Base-by-base conservation (phyloP, 331 rosid genomes). In the Dryas integrifolia region DNA sequence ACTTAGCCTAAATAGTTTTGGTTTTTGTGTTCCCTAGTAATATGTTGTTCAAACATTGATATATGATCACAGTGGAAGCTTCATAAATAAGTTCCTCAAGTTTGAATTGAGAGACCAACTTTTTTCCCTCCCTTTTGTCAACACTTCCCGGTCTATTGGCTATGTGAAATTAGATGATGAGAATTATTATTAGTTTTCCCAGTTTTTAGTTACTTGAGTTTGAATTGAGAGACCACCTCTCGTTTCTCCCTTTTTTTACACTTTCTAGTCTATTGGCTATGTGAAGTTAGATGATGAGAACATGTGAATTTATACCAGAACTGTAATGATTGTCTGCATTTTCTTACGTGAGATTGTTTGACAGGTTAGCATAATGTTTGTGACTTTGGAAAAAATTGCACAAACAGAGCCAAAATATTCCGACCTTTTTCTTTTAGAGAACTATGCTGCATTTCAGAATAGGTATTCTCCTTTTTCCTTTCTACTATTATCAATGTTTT, bases 331-430 rank as follows among this genome's bases (percentile, higher is more conserved):
- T n/a, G 53, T 49, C 53, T 49, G 4, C 50, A 41, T 16, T 38
- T 70, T 13, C 66, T 44, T 52, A 43, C 13, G 2, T 5, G 14
- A 40, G 68, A 65, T 75, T 69, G 35, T 57, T 75, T 80, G 75
- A 78, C 86, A 94, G 98, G 96, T 95, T 60, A 88, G 88, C 86
- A 91, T 91, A 78, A 95, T 95, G 98, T 95, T 95, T 84, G 96
- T 83, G 65, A 95, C 98, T 40, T 80, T 95, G 84, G 98, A 95
- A 83, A 95, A 88, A 83, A 81, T 91, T 70, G 82, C 96, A 18
- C 96, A 89, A 87, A 76, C 88, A 61, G 98, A 94, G 63, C 97
- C 96, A 63, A 91, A 91, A 58, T 91, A 94, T 79, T 85, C 92
- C 9, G 97, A 95, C 77, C 82, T 95, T 65, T 89, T 95, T 85